phyloP scores from a whole-genome alignment of 192 early-diverging fungal species.

The Backusella morwellensis region DNA sequence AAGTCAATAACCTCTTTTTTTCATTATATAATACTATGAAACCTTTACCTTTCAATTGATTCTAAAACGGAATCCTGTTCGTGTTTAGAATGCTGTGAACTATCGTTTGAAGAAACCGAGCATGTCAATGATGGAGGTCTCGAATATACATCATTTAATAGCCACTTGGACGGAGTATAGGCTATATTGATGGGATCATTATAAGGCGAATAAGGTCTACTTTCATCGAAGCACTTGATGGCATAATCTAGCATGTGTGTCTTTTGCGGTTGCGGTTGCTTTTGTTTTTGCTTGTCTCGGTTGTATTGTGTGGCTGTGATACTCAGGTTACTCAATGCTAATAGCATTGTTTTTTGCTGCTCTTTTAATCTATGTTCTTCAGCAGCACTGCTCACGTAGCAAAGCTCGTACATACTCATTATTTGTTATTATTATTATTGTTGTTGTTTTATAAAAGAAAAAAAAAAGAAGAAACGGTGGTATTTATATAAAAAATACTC shows the following conservation, averaged over 20 bases:
- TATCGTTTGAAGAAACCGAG: background rate
- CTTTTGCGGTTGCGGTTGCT: background rate
- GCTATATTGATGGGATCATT: background rate
- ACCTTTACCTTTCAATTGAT: background rate
- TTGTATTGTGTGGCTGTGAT: background rate
- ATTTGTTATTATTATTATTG: background rate
- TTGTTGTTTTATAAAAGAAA: background rate
- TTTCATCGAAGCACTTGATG: background rate
- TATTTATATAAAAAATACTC: background rate
- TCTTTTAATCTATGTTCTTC: conserved; percentile 1
- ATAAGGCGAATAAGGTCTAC: conserved; percentile 11
- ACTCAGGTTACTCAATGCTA: background rate
- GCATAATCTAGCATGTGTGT: background rate
- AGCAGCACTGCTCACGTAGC: background rate
- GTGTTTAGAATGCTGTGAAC: background rate
- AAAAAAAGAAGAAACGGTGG: background rate
- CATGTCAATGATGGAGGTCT: background rate
- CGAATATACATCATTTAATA: background rate
- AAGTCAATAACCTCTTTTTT: background rate
- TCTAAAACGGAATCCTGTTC: background rate
- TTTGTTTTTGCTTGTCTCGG: background rate
- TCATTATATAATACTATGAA: background rate
- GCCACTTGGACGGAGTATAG: background rate
- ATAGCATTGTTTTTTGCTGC: background rate
- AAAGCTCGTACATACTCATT: conserved; percentile 3